phyloP scores from a whole-genome alignment of 768 basidiomycete genomes.

The Hygrocybe coccinea region DNA sequence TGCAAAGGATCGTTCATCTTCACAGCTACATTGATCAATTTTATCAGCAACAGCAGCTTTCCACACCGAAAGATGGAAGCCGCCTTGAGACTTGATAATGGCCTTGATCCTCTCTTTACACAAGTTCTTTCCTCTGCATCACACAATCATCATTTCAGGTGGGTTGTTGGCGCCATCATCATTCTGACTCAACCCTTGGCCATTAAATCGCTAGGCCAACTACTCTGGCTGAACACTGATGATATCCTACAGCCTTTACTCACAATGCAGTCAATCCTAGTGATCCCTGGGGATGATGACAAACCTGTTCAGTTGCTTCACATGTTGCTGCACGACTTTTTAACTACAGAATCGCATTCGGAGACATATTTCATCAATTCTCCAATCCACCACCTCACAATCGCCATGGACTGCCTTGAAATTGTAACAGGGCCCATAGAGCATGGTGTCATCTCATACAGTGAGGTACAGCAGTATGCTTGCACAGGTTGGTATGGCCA shows the following conservation, averaged over 20 bases:
- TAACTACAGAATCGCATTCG: no score
- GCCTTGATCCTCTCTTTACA: not conserved
- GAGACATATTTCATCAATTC: no score
- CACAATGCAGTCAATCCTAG: constrained; percentile 7
- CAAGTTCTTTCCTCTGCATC: not conserved
- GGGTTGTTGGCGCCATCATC: constrained; percentile 4
- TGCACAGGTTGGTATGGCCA: no score
- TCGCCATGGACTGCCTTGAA: no score
- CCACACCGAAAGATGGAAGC: not conserved
- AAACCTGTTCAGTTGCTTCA: no score
- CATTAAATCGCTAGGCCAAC: not conserved
- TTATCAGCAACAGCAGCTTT: not conserved
- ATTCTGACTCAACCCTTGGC: not conserved
- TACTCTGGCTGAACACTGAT: constrained; percentile 4
- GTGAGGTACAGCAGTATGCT: no score
- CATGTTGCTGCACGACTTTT: no score
- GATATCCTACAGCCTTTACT: constrained; percentile 1
- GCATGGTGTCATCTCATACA: no score
- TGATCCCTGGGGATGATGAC: constrained; percentile 6
- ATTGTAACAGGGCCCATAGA: no score
- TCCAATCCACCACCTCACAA: no score
- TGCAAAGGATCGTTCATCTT: constrained; percentile 1
- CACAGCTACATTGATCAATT: constrained; percentile 1
- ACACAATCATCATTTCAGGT: not conserved
- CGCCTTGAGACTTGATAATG: not conserved